A percentile compares a stretch with the other conserved stretches of the same genome.
These are phyloP conservation scores for Pyropia yezoensis DNA, from an alignment of 23 red algal species.

Conservation along the genomic window DNA sequence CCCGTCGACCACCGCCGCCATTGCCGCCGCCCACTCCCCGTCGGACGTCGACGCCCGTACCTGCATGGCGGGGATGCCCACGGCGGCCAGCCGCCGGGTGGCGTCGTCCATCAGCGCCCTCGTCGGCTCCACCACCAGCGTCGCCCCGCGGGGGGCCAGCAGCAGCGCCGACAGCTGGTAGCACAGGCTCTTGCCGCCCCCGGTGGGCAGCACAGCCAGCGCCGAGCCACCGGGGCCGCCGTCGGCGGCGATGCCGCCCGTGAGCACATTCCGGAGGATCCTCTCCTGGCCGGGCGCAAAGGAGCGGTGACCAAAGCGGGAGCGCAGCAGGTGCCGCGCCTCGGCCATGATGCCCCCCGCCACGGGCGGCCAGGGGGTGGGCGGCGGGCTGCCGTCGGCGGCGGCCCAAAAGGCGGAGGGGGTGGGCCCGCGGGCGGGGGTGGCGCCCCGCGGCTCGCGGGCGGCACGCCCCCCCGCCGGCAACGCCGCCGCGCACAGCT, in stretches of 20 bases:
- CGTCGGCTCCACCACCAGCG: constrained; percentile 83
- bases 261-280: constrained; percentile 20
- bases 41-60: constrained; percentile 50
- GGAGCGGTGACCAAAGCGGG: constrained; percentile 20
- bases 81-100: constrained; percentile 32
- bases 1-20: constrained; percentile 13
- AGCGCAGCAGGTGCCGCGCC: constrained; percentile 13
- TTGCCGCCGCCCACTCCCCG: constrained; percentile 23
- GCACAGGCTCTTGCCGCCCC: constrained; percentile 84
- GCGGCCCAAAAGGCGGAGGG: too few relatives aligned
- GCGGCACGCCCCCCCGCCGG: too few relatives aligned
- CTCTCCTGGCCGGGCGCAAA: constrained; percentile 38
- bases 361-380: too few relatives aligned
- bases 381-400: too few relatives aligned
- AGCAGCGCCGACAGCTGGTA: constrained; percentile 86
- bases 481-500: too few relatives aligned
- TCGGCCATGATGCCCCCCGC: background rate
- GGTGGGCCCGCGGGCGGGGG: too few relatives aligned
- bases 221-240: constrained; percentile 18
- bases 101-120: constrained; percentile 87
- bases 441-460: too few relatives aligned
- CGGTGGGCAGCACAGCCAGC: constrained; percentile 78
- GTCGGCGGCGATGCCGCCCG: too few relatives aligned
- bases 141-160: constrained; percentile 50
- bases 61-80: constrained; percentile 46